Evolutionary conservation across 495 filamentous ascomycete species (phyloP), one percentile per base, ranked within the genome.

Genomic region (Daldinia childiae): DNA sequence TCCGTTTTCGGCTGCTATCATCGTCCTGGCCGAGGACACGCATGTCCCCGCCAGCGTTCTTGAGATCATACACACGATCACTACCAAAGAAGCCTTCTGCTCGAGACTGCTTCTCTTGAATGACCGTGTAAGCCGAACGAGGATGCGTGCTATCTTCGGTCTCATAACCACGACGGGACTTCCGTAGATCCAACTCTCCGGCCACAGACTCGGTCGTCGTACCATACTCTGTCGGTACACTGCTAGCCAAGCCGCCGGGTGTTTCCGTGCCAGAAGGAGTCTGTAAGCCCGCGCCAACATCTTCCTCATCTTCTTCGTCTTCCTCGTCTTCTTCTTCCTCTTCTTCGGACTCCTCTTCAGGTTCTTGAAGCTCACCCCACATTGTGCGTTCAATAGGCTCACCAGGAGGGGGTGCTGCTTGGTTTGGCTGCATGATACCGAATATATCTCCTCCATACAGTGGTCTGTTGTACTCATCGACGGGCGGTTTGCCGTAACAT

Each of bases 1-100:
- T 98, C 61, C 96, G 85, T 86, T 98, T 94, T 62, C 90, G 85
- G 65, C 80, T 87, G 72, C 79, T 89, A 43, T 92, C 88, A 62
- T 97, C 93, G 7, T 95, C 92, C 64, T 88, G 88, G 11, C 94
- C 95, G 2, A 98, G 86, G 9, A 95, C 87, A 55, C 86, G 86
- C 67, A 82, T 78, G 43, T 73, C 82, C 1, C 72, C 66, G 27
- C 72, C 64, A 17, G 71, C 68, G 27, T 77, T 69, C 68, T 79
- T 81, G 55, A 99, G 86, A 80, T 98, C 93, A 79, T 99, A 99
- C 14, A 90, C 90, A 72, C 91, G 90, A 72, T 99, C 95, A 64
- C 93, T 92, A 41, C 95, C 95, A 76, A 99, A 98, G 85, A 98
- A 98, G 45, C 95, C 95, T 68, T 95, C 91, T 15, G 92, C 88